A percentile compares a stretch with the other conserved stretches of the same genome.
Conservation (phyloP, 192 early-diverging fungal species). For the Coemansia sp. region DNA sequence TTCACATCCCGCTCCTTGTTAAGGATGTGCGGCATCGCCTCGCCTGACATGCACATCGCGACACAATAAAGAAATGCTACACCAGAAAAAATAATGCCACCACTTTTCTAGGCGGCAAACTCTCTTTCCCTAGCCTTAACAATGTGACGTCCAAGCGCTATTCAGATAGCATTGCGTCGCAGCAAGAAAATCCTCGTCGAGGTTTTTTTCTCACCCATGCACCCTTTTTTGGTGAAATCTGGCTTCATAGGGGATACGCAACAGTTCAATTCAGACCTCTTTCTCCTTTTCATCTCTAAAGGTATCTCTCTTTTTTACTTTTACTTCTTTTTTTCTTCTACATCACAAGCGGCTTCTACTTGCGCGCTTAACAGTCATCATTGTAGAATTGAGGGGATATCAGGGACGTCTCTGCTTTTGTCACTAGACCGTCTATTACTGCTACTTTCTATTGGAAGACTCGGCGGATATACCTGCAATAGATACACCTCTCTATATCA, state of each 20-base stretch:
- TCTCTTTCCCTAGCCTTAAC: slow-evolving; percentile 15
- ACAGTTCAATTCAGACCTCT: neutral
- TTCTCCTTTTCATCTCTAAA: slow-evolving; percentile 3
- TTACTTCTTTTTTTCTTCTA: neutral
- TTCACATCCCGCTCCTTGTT: neutral
- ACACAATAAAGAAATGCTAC: neutral
- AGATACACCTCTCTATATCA: neutral
- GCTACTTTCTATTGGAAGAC: neutral
- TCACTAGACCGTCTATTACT: neutral
- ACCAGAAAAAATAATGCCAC: neutral
- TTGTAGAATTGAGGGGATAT: neutral
- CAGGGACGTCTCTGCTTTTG: neutral
- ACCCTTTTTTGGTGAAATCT: neutral
- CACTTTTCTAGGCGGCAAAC: neutral
- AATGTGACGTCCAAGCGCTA: neutral
- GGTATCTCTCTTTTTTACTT: neutral
- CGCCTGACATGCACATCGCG: slow-evolving; percentile 5
- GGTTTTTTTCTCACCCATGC: neutral
- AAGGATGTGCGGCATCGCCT: slow-evolving; percentile 4
- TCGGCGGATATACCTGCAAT: neutral
- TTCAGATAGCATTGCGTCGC: neutral
- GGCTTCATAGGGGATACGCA: neutral
- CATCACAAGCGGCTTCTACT: neutral
- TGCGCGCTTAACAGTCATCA: neutral
- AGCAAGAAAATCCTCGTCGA: neutral